These are phyloP conservation scores for Oehlia diaphana DNA, from an alignment of 192 early-diverging fungal species.

Conservation along the genomic window DNA sequence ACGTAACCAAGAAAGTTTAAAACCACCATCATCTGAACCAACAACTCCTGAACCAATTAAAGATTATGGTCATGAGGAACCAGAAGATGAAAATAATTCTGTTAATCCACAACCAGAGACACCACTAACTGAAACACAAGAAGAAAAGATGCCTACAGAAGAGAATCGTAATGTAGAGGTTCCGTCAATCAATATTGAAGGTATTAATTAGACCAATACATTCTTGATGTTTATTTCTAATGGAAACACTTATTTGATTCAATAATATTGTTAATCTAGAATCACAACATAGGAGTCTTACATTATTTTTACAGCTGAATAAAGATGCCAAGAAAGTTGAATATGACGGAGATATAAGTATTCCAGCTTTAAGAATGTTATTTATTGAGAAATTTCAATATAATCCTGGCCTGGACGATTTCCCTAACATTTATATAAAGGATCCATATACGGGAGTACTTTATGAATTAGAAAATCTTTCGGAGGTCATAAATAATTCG, in stretches of 20 bases:
- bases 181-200: conserved; percentile 11
- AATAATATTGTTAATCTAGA: conserved; percentile 3
- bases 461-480: conserved; percentile 67
- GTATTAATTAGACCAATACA: neutral
- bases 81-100: neutral
- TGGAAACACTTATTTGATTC: neutral
- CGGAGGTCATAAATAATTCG: conserved; percentile 60
- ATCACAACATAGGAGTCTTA: conserved; percentile 33
- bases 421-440: conserved; percentile 70
- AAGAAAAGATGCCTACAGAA: neutral
- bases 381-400: conserved; percentile 74
- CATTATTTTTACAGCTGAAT: conserved; percentile 62
- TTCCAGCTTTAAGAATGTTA: conserved; percentile 62
- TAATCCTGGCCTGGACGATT: conserved; percentile 59
- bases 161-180: neutral
- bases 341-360: conserved; percentile 54
- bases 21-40: neutral
- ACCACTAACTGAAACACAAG: neutral
- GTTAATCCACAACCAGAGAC: neutral
- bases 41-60: neutral
- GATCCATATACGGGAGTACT: conserved; percentile 53
- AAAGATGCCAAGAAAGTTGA: conserved; percentile 61
- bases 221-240: neutral
- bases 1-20: neutral
- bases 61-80: neutral